Percentiles rank a stretch among this genome's conserved stretches.
These are phyloP conservation scores for Biscogniauxia sp. DNA, from an alignment of 2,329 filamentous ascomycete species.

Conservation along the genomic window DNA sequence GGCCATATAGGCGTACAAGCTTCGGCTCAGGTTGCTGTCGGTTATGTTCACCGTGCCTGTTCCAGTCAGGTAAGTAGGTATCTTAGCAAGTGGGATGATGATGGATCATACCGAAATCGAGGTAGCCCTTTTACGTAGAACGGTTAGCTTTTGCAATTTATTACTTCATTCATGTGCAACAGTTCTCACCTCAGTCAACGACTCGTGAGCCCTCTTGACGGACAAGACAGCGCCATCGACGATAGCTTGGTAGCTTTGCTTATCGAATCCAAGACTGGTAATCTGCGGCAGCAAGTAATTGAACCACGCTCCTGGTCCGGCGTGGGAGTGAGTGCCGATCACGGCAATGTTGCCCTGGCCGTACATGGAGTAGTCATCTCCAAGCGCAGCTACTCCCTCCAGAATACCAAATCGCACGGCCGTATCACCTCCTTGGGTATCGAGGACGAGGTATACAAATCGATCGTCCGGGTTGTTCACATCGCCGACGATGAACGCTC, in stretches of 20 bases:
- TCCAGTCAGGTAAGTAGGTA: slow-evolving; percentile 5
- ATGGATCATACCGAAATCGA: slow-evolving; percentile 56
- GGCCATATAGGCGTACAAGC: slow-evolving; percentile 78
- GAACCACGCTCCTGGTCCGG: slow-evolving; percentile 85
- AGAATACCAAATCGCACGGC: slow-evolving; percentile 82
- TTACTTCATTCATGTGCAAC: background rate
- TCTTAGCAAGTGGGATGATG: background rate
- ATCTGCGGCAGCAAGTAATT: slow-evolving; percentile 91
- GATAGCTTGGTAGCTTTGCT: slow-evolving; percentile 81
- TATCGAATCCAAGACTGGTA: slow-evolving; percentile 80
- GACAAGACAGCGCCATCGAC: slow-evolving; percentile 80
- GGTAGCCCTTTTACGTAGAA: slow-evolving; percentile 49
- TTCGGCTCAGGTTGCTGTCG: slow-evolving; percentile 79
- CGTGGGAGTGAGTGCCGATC: slow-evolving; percentile 87
- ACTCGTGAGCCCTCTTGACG: slow-evolving; percentile 74
- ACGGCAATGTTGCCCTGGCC: slow-evolving; percentile 79
- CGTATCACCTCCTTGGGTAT: slow-evolving; percentile 82
- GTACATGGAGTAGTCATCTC: slow-evolving; percentile 71
- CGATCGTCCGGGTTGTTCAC: slow-evolving; percentile 62
- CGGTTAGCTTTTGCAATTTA: slow-evolving; percentile 16
- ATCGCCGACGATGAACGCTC: slow-evolving; percentile 82
- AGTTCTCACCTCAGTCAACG: slow-evolving; percentile 46
- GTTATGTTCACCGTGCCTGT: slow-evolving; percentile 53
- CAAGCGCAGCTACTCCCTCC: slow-evolving; percentile 65
- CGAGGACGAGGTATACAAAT: slow-evolving; percentile 84